Conservation (phyloP, 306 rosid species). For the peach (Prunus persica) region Prunus_persica_NCBIv2 NC_034015.1:20771501-20772000, state of each 20-base stretch:
- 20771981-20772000: background rate
- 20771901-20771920: slow-evolving; percentile 35
- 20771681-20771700: slow-evolving; percentile 75
- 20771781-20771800: slow-evolving; percentile 78
- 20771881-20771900: slow-evolving; percentile 36
- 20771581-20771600: slow-evolving; percentile 93
- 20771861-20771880: slow-evolving; percentile 60
- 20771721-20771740: slow-evolving; percentile 59
- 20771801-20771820: slow-evolving; percentile 61
- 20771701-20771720: slow-evolving; percentile 79
- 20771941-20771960: background rate
- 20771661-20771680: slow-evolving; percentile 90
- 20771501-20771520: slow-evolving; percentile 41
- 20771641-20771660: slow-evolving; percentile 97
- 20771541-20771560: slow-evolving; percentile 68
- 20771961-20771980: too few species aligned
- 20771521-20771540: slow-evolving; percentile 43
- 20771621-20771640: slow-evolving; percentile 90
- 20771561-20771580: slow-evolving; percentile 87
- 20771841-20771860: slow-evolving; percentile 54
- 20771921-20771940: background rate
- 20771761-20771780: slow-evolving; percentile 80
- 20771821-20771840: slow-evolving; percentile 54
- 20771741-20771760: slow-evolving; percentile 52
- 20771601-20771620: slow-evolving; percentile 96